Evolutionary conservation across 2,329 filamentous ascomycete species (phyloP).

Genomic region (Fusarium sterilihyphosum): DNA sequence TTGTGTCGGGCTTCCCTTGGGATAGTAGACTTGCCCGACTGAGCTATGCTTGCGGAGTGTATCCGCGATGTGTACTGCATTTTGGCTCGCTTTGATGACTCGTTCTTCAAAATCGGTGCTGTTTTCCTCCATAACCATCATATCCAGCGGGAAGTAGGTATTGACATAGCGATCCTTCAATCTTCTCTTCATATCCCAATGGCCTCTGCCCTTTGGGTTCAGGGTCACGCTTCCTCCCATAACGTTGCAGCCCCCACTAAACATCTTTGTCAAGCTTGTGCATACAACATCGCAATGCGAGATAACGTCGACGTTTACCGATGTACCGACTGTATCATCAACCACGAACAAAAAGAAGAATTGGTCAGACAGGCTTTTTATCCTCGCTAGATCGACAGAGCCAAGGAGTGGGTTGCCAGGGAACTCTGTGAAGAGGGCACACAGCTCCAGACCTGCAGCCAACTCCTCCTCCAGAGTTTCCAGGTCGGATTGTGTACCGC

Average conservation of each 20-base stretch:
- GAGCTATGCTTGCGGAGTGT: constrained; percentile 38
- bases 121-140: constrained; percentile 51
- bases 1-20: constrained; percentile 50
- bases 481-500: constrained; percentile 53
- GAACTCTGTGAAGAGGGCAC: constrained; percentile 59
- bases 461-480: constrained; percentile 52
- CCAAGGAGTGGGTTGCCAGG: constrained; percentile 47
- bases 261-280: constrained; percentile 64
- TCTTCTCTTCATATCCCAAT: constrained; percentile 45
- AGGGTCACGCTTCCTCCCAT: constrained; percentile 60
- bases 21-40: constrained; percentile 52
- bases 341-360: constrained; percentile 54
- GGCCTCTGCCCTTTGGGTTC: constrained; percentile 52
- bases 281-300: constrained; percentile 58
- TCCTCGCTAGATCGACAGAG: constrained; percentile 42
- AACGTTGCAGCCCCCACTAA: constrained; percentile 64
- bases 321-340: constrained; percentile 58
- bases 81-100: constrained; percentile 43
- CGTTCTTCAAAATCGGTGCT: constrained; percentile 50
- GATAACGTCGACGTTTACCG: constrained; percentile 58
- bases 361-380: constrained; percentile 46
- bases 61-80: constrained; percentile 41
- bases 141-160: constrained; percentile 41
- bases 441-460: constrained; percentile 50
- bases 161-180: constrained; percentile 34